Conservation (phyloP, 768 basidiomycete genomes). For the Xerocomellus intermedius region DNA sequence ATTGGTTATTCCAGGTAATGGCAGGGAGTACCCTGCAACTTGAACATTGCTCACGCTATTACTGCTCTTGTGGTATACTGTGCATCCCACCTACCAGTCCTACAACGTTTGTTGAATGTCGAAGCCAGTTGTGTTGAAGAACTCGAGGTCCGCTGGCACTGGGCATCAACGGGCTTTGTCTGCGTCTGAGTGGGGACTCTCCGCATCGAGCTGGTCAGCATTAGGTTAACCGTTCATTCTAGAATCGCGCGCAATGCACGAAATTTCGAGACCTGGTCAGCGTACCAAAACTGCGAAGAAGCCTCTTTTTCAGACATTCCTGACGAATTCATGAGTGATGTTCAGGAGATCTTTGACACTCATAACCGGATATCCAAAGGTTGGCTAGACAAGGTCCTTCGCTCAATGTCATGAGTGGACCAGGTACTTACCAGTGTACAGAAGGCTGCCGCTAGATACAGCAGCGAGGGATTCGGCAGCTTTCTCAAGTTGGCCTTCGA, state of each 20-base stretch:
- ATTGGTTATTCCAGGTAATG: background rate
- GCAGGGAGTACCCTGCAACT: background rate
- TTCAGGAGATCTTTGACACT: conserved; percentile 40
- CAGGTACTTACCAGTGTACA: conserved; percentile 1
- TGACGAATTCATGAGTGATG: conserved; percentile 34
- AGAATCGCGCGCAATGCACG: conserved; percentile 50
- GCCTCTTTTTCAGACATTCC: conserved; percentile 48
- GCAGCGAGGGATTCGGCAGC: conserved; percentile 13
- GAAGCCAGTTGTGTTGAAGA: conserved; percentile 13
- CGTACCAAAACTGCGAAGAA: conserved; percentile 49
- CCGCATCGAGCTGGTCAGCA: background rate
- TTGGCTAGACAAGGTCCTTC: conserved; percentile 44
- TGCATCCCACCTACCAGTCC: background rate
- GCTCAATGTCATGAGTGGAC: background rate
- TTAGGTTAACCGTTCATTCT: conserved; percentile 3
- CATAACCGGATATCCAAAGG: conserved; percentile 35
- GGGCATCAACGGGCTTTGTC: conserved; percentile 39
- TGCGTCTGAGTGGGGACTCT: conserved; percentile 43
- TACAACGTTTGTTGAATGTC: conserved; percentile 14
- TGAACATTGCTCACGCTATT: conserved; percentile 9
- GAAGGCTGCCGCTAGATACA: conserved; percentile 4
- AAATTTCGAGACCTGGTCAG: conserved; percentile 52
- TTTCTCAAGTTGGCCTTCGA: conserved; percentile 35
- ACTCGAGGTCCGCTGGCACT: conserved; percentile 8
- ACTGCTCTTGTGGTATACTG: background rate